These are phyloP conservation scores for Aurantiochytrium sp. DNA, from an alignment of 108 stramenopile species.

Conservation along the genomic window DNA sequence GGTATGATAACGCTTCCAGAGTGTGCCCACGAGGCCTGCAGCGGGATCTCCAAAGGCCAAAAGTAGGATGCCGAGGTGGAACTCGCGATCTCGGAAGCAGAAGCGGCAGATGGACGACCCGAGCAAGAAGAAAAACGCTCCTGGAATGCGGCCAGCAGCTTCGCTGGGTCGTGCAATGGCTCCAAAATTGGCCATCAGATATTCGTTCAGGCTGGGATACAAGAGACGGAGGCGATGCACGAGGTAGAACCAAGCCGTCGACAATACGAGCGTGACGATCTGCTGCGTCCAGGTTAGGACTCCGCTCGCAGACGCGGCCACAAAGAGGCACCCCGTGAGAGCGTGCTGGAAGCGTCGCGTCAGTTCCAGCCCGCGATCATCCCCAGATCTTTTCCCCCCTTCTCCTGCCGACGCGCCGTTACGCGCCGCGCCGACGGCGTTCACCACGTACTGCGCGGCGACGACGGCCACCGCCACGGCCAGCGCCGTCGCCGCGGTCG, in stretches of 20 bases:
- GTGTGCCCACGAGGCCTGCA: not conserved
- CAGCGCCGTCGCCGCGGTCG: no score
- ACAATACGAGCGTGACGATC: not conserved
- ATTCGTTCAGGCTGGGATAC: not conserved
- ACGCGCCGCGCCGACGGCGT: no score
- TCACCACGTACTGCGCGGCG: no score
- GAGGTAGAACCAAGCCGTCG: conserved; percentile 1
- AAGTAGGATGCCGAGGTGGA: not conserved
- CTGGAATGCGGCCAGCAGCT: not conserved
- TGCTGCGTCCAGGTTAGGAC: not conserved
- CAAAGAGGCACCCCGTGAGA: not conserved
- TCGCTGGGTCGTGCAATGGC: not conserved
- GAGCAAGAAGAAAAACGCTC: not conserved
- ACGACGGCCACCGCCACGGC: no score
- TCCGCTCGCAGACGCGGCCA: not conserved
- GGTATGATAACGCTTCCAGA: not conserved
- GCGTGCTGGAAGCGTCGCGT: not conserved
- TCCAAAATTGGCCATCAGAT: not conserved
- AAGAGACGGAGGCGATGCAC: not conserved
- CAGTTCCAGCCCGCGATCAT: not conserved
- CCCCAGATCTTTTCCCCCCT: no score
- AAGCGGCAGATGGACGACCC: not conserved
- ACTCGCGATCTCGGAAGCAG: not conserved
- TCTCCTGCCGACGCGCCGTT: no score
- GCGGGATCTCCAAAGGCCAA: not conserved